phyloP scores from a whole-genome alignment of 345 rosid species.

The Kandelia obovata region DNA sequence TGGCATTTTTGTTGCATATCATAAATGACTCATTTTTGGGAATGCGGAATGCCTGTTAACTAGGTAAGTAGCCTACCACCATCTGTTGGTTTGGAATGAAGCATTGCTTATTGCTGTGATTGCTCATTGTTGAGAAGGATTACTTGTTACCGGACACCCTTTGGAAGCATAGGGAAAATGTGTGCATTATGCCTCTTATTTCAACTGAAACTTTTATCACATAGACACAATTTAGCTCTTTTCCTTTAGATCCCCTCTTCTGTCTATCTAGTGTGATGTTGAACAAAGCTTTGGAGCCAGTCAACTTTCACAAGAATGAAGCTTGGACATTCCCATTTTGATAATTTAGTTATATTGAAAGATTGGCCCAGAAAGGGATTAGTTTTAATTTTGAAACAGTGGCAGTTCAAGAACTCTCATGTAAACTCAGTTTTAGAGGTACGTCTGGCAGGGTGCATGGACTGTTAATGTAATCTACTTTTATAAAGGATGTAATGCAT shows the following conservation, averaged over 20 bases:
- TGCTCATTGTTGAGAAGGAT: not conserved
- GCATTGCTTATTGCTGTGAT: not conserved
- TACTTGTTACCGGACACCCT: no score
- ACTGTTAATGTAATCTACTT: not conserved
- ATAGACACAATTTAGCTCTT: no score
- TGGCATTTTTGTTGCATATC: not conserved
- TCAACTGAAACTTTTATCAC: not conserved
- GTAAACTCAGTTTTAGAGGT: not conserved
- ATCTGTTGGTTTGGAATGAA: not conserved
- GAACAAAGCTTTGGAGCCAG: no score
- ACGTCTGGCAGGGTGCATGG: not conserved
- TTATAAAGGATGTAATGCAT: not conserved
- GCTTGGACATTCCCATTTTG: no score
- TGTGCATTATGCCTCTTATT: not conserved
- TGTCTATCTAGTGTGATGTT: no score
- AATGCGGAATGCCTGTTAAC: no score
- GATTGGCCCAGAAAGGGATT: no score
- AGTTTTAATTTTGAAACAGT: no score
- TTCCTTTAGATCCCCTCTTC: no score
- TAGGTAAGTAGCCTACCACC: no score
- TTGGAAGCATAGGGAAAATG: not conserved
- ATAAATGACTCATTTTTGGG: not conserved
- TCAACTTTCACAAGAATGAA: no score
- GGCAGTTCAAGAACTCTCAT: not conserved
- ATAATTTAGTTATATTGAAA: no score